These are phyloP conservation scores for Xylaria longipes DNA, from an alignment of 495 filamentous ascomycete species.

Conservation along the genomic window DNA sequence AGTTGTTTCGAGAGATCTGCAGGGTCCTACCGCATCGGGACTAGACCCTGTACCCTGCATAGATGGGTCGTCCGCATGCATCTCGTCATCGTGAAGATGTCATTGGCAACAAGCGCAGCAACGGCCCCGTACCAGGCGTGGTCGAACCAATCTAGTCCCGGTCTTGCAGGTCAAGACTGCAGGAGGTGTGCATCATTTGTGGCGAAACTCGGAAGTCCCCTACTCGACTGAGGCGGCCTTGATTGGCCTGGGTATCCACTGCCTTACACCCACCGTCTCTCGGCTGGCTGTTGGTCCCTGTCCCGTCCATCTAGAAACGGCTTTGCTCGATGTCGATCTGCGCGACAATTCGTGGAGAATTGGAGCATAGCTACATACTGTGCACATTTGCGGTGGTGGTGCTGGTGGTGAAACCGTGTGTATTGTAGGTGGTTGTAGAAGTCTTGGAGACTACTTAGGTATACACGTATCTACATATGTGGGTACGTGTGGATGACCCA, in stretches of 20 bases:
- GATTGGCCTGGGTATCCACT: slow-evolving; percentile 14
- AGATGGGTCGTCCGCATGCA: slow-evolving; percentile 4
- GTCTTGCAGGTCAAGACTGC: neutral
- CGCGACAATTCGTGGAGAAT: slow-evolving; percentile 1
- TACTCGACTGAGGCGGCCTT: neutral
- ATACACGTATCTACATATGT: too few species aligned
- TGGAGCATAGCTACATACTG: neutral
- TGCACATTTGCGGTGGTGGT: too few species aligned
- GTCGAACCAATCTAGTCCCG: neutral
- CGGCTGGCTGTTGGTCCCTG: neutral
- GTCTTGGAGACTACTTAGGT: too few species aligned
- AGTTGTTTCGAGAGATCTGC: slow-evolving; percentile 22
- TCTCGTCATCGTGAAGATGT: slow-evolving; percentile 18
- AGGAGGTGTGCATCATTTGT: slow-evolving; percentile 19
- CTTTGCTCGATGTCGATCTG: slow-evolving; percentile 8
- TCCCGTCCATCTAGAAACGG: slow-evolving; percentile 6
- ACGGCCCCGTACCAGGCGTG: neutral
- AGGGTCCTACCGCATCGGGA: slow-evolving; percentile 13
- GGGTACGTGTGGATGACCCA: too few species aligned
- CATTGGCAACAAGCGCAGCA: slow-evolving; percentile 8
- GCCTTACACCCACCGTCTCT: neutral
- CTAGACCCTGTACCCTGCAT: slow-evolving; percentile 1
- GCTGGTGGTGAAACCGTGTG: too few species aligned
- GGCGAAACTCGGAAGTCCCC: slow-evolving; percentile 16
- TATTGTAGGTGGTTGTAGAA: too few species aligned